Evolutionary conservation across 73 alveolate genomes (phyloP), one percentile per base, ranked within the genome.

Genomic region (Paramecium biaurelia): DNA sequence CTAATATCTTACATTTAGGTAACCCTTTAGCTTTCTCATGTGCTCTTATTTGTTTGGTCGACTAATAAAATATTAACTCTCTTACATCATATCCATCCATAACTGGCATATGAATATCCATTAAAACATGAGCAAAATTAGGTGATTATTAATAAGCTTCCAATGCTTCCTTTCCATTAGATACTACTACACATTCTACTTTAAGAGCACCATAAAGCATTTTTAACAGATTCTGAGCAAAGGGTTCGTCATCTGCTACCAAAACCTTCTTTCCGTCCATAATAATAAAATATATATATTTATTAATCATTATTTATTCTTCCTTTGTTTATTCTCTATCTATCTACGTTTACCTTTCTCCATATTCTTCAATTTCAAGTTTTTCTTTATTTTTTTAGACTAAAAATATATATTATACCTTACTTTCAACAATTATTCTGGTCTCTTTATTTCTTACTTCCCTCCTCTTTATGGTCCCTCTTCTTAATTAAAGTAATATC

Each of bases 341-440:
- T 41, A 12, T 24, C 57, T 68, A 70, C 94, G 76, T 45, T 89
- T 89, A 23, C 90, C 89, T 12, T 89, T 89, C 53, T 89, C 76
- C 94, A 89, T 89, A 57, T 89, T 89, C 53, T 89, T 89, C 35
- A 89, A 72, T 24, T 89, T 89, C 57, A 70, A 82, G 21, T 82
- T 82, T 70, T 89, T 89, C 85, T 70, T 89, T 68, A 89, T 89
- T 70, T 89, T 89, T 45, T 70, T 89, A 32, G 74, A 70, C 94
- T 89, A 53, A 18, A 38, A n/a, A 18, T 53, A 53, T 18, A 53
- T 5, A 3, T 53, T 5, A 53, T 1, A 15, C 26, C 1, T 53
- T 53, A 53, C 68, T 53, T 53, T 89, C 18, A 89, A 72, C 15
- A 89, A 21, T 34, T 89, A 18, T 43, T 89, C 85, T 15, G 70